Conservation (phyloP, 2,329 filamentous ascomycete genomes). For the Colletotrichum liaoningense region DNA sequence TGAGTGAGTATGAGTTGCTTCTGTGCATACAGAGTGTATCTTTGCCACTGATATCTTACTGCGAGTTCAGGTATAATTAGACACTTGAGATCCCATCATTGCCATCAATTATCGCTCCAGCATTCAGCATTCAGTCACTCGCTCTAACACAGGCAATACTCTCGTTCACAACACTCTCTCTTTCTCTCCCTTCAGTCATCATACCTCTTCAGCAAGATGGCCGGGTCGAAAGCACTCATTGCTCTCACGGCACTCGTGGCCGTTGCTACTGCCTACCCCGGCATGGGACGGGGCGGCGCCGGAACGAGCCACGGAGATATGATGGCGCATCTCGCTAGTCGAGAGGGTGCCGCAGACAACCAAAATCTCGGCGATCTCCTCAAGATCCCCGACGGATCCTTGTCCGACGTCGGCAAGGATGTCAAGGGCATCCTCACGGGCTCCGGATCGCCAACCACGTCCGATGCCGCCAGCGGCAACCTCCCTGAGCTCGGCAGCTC, state of each 20-base stretch:
- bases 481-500: conserved; percentile 37
- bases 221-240: conserved; percentile 1
- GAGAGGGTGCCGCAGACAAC: not conserved
- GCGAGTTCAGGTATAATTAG: not conserved
- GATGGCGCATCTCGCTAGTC: not conserved
- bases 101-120: not conserved
- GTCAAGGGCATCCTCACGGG: conserved; percentile 52
- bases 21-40: not conserved
- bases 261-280: conserved; percentile 32
- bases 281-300: conserved; percentile 35
- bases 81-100: not conserved
- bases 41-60: not conserved
- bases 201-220: not conserved
- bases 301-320: conserved; percentile 13
- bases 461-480: conserved; percentile 35
- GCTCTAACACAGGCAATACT: not conserved
- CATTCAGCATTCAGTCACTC: not conserved
- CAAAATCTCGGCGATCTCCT: conserved; percentile 53
- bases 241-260: conserved; percentile 20
- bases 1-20: not conserved
- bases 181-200: not conserved
- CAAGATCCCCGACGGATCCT: conserved; percentile 41
- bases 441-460: not conserved
- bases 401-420: conserved; percentile 46
- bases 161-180: not conserved